Percentiles rank a stretch among this genome's conserved stretches.
Conservation (phyloP, 805 yeast species). For the Scheffersomyces coipomensis region DNA sequence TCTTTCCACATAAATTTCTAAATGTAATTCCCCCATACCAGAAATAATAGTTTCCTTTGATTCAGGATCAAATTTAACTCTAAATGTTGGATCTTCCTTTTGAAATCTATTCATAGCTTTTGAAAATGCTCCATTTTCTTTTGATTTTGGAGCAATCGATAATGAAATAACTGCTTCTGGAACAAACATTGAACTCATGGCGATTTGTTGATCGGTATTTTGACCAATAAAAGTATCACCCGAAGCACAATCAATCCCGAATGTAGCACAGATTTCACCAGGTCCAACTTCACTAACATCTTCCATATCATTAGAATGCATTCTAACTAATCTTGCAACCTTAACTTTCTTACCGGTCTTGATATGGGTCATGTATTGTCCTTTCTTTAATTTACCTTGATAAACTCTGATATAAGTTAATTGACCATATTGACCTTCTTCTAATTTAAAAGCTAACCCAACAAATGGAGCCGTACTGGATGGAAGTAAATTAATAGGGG, state of each 20-base stretch:
- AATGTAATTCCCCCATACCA: slow-evolving; percentile 98
- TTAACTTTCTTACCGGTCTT: slow-evolving; percentile 92
- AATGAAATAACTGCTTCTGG: slow-evolving; percentile 98
- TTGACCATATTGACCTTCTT: slow-evolving; percentile 98
- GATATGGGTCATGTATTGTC: slow-evolving; percentile 82
- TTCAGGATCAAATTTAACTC: slow-evolving; percentile 86
- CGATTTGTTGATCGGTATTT: slow-evolving; percentile 53
- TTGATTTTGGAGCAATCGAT: slow-evolving; percentile 82
- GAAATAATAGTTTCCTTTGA: slow-evolving; percentile 92
- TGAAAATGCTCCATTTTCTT: slow-evolving; percentile 84
- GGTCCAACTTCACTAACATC: slow-evolving; percentile 94
- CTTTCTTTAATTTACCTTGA: slow-evolving; percentile 93
- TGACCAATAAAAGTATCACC: slow-evolving; percentile 98
- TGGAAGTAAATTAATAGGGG: slow-evolving; percentile 71
- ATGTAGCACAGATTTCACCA: slow-evolving; percentile 99
- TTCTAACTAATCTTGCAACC: slow-evolving; percentile 90
- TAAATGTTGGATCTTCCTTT: slow-evolving; percentile 98
- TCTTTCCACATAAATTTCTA: slow-evolving; percentile 97
- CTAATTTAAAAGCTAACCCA: slow-evolving; percentile 97
- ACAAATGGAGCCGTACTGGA: slow-evolving; percentile 78
- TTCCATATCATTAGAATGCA: slow-evolving; percentile 99
- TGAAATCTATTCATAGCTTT: slow-evolving; percentile 97
- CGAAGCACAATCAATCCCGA: slow-evolving; percentile 98
- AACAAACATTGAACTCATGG: slow-evolving; percentile 98
- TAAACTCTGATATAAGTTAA: slow-evolving; percentile 94